These are phyloP conservation scores for Aspergillus indologenus DNA, from an alignment of 495 filamentous ascomycete species.

Conservation along the genomic window DNA sequence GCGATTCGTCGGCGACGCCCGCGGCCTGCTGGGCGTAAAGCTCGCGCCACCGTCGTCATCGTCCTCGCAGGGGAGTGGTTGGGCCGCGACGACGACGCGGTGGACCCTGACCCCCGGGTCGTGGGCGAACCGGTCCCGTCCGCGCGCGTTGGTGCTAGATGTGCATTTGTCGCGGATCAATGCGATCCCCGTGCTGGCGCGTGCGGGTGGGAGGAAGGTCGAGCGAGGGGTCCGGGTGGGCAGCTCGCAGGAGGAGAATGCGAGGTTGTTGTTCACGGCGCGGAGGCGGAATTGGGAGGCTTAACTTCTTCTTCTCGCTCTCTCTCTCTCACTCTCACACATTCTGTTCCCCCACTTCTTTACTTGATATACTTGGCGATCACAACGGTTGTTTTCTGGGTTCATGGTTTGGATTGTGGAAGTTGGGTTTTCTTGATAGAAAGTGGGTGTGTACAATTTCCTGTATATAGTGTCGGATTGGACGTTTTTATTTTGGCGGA, in stretches of 20 bases:
- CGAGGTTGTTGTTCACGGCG: conserved; percentile 38
- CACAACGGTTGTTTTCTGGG: no score
- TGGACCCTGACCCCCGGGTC: conserved; percentile 18
- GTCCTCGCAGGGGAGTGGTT: no score
- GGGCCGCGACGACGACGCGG: background rate
- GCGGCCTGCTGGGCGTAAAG: conserved; percentile 69
- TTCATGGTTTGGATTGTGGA: no score
- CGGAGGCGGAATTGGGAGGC: conserved; percentile 43
- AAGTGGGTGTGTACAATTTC: no score
- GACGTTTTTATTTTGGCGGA: no score
- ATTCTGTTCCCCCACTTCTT: background rate
- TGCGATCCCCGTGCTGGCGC: conserved; percentile 20
- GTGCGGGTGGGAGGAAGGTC: background rate
- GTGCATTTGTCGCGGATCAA: conserved; percentile 32
- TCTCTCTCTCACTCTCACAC: no score
- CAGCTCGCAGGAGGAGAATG: conserved; percentile 31
- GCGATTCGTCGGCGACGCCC: conserved; percentile 60
- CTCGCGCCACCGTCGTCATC: no score
- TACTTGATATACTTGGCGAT: background rate
- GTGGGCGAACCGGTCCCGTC: conserved; percentile 27
- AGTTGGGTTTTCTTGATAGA: no score
- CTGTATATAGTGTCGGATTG: no score
- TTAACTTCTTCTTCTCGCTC: conserved; percentile 7
- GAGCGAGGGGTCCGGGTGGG: background rate
- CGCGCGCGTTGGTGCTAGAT: conserved; percentile 28